phyloP scores from a whole-genome alignment of 208 protist genomes.

The Naegleria gruberi region DNA sequence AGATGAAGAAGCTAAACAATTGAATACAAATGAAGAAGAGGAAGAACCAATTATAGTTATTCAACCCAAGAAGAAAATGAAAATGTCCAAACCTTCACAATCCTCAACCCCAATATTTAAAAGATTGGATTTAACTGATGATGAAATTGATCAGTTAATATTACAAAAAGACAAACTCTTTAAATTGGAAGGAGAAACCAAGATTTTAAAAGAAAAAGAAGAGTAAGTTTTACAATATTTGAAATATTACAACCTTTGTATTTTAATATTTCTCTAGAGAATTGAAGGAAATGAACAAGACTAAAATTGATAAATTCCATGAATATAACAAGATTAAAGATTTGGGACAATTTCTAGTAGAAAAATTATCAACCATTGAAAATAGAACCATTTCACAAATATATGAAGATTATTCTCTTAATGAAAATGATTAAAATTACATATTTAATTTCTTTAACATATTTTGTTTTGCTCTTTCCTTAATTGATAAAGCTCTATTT shows the following conservation, averaged over 20 bases:
- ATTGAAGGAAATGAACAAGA: not conserved
- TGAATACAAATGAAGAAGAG: too few relatives aligned
- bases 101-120: too few relatives aligned
- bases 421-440: not conserved
- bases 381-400: not conserved
- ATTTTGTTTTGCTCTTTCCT: slow-evolving; percentile 4
- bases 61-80: too few relatives aligned
- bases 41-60: too few relatives aligned
- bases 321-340: not conserved
- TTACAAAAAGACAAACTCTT: too few relatives aligned
- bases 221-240: too few relatives aligned
- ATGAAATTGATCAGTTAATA: too few relatives aligned
- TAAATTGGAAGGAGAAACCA: too few relatives aligned
- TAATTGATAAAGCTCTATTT: not conserved
- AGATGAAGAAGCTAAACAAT: not conserved
- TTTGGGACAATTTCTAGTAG: not conserved
- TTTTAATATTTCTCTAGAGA: not conserved
- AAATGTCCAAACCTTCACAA: too few relatives aligned
- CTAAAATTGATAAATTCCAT: not conserved
- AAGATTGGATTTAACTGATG: too few relatives aligned
- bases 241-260: not conserved
- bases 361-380: not conserved
- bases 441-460: not conserved
- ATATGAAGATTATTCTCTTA: not conserved
- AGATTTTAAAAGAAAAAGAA: too few relatives aligned